Conservation (phyloP, 192 early-diverging fungal genomes). For the Umbelopsis vinacea region DNA sequence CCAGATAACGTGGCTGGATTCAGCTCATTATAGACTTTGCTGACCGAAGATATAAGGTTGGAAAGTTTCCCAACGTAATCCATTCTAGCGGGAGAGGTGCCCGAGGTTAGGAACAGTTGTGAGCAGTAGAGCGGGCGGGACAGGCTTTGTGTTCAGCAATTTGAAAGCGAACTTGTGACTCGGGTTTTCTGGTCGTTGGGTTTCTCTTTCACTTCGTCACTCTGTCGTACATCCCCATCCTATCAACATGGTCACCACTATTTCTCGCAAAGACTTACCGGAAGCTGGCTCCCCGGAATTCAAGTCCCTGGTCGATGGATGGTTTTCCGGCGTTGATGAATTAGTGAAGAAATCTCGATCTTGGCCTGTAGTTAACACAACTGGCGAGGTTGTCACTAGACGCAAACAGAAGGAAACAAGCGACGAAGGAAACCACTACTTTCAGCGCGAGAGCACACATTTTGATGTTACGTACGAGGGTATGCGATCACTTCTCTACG, state of each 20-base stretch:
- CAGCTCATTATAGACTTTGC: slow-evolving; percentile 92
- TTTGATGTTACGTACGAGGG: slow-evolving; percentile 1
- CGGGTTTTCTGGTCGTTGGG: neutral
- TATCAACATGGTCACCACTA: neutral
- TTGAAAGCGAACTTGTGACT: neutral
- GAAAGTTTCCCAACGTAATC: slow-evolving; percentile 68
- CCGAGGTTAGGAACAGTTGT: neutral
- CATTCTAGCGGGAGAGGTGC: slow-evolving; percentile 40
- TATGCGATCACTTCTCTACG: slow-evolving; percentile 1
- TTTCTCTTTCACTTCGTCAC: neutral
- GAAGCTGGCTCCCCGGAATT: neutral
- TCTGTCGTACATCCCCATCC: neutral
- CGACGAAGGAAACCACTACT: slow-evolving; percentile 10
- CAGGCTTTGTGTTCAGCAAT: too few relatives aligned
- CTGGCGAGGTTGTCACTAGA: neutral
- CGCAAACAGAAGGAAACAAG: slow-evolving; percentile 11
- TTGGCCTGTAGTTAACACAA: slow-evolving; percentile 1
- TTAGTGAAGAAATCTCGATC: neutral
- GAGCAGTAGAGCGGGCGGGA: neutral
- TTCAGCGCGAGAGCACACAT: neutral
- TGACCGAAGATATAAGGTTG: slow-evolving; percentile 73
- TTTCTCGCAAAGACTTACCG: neutral
- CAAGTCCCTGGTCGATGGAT: neutral
- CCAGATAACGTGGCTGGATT: slow-evolving; percentile 97
- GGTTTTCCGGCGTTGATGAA: neutral